Evolutionary conservation across 352 stramenopile species (phyloP), one percentile per base, ranked within the genome.

Genomic region (Aphanomyces stellatus): DNA sequence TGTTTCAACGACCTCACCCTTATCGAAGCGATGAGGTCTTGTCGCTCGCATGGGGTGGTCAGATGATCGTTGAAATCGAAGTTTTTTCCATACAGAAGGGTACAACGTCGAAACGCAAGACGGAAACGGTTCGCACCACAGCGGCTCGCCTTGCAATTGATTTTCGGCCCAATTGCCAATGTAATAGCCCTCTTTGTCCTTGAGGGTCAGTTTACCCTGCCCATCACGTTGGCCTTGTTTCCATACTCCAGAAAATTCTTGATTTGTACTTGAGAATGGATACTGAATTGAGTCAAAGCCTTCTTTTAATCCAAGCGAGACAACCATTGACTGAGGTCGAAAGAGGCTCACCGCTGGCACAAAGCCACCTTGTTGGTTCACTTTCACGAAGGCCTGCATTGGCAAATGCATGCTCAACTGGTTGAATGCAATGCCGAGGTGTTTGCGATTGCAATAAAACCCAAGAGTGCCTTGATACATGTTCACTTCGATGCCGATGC

Each of bases 401-500:
- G 59, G 59, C 35, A 66, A 28, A 24, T 61, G 7, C 22, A 55
- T 27, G 41, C 46, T 46, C 7, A 66, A 35, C 11, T 51, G 34
- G 10, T 7, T n/a, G 19, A 66, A 66, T 3, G 59, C 59, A 0
- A 25, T 24, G 8, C 59, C 59, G 19, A 66, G 35, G 19, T 53
- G 33, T 7, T 51, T 24, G 25, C 19, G 15, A 35, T 66, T 66
- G 25, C 59, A 35, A 43, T 66, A 66, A 15, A 55, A 30, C 11
- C n/a, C 35, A 10, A 66, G 41, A 19, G 59, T 56, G 1, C 59
- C 59, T 30, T 27, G 17, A 19, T 66, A 46, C 59, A 66, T 66
- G 33, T 66, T 66, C n/a, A 66, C 22, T 37, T 66, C 59, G 22
- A 66, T 17, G 33, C 59, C 59, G 46, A 66, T 35, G 11, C 49